Percentiles rank a stretch among this genome's conserved stretches.
phyloP scores from a whole-genome alignment of 75 land plant species.

The Sequoiadendron giganteum region DNA sequence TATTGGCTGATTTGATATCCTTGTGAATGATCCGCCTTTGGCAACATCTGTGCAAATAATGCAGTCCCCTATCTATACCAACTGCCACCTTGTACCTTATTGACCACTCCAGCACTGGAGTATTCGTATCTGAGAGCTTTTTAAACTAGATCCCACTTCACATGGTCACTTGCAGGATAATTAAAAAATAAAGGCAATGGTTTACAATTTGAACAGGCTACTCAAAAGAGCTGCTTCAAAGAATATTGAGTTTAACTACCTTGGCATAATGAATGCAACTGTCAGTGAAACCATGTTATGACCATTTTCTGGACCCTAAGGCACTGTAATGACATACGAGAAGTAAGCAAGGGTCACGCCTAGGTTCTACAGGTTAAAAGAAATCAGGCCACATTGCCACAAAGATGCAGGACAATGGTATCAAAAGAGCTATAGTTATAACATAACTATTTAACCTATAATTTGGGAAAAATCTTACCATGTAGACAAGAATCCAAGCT shows the following conservation, averaged over 20 bases:
- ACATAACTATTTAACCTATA: not conserved
- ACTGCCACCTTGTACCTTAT: slow-evolving; percentile 39
- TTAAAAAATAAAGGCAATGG: not conserved
- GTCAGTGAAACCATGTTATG: not conserved
- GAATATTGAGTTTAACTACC: not conserved
- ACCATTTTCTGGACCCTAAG: not conserved
- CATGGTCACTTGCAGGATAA: not conserved
- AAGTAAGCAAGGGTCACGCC: not conserved
- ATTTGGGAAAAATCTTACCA: slow-evolving; percentile 17
- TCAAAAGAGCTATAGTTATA: not conserved
- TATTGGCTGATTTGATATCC: slow-evolving; percentile 52
- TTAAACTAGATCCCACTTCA: not conserved
- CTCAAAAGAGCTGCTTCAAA: not conserved
- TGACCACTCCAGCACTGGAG: slow-evolving; percentile 29
- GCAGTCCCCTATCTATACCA: slow-evolving; percentile 43
- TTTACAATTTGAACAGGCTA: not conserved
- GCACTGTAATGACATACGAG: not conserved
- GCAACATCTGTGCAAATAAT: slow-evolving; percentile 36
- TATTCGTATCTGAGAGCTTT: slow-evolving; percentile 5
- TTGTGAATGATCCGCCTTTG: slow-evolving; percentile 47
- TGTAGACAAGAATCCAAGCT: slow-evolving; percentile 38
- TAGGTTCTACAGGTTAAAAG: not conserved
- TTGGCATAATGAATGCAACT: not conserved
- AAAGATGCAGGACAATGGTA: not conserved
- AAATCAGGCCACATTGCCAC: not conserved